phyloP scores from a whole-genome alignment of 345 rosid species.

The Orychophragmus violaceus region DNA sequence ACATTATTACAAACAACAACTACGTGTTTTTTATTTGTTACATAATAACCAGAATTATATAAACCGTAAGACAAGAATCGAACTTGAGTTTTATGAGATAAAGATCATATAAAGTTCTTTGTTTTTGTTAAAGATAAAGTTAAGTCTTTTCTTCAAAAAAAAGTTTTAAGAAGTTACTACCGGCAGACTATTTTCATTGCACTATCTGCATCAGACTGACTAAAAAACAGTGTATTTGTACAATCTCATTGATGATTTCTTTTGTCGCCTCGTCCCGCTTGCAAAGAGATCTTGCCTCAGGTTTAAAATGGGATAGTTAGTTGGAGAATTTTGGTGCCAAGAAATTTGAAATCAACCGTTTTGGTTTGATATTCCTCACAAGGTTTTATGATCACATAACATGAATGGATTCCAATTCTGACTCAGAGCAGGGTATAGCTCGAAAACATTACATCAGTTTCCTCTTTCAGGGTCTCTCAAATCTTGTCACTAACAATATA shows the following conservation, averaged over 20 bases:
- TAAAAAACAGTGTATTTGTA: conserved; percentile 59
- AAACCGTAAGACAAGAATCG: background rate
- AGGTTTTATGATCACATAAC: background rate
- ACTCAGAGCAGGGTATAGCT: conserved; percentile 33
- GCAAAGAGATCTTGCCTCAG: conserved; percentile 25
- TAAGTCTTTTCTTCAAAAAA: too few relatives aligned
- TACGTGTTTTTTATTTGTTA: background rate
- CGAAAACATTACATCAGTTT: conserved; percentile 65
- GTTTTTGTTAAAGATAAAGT: background rate
- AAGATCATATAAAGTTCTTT: background rate
- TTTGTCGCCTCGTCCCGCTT: conserved; percentile 36
- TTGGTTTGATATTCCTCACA: conserved; percentile 26
- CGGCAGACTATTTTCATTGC: conserved; percentile 49
- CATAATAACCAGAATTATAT: background rate
- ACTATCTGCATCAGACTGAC: conserved; percentile 4
- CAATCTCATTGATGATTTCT: conserved; percentile 38
- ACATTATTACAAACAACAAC: background rate
- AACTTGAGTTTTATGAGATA: background rate
- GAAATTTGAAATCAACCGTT: conserved; percentile 41
- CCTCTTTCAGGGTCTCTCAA: conserved; percentile 57
- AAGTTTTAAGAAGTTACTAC: conserved; percentile 19
- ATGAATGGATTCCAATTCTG: background rate
- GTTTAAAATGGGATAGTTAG: too few relatives aligned
- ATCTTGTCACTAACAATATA: conserved; percentile 50
- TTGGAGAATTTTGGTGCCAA: conserved; percentile 26